Conservation (phyloP, 2,329 filamentous ascomycete genomes). For the Stemphylium beticola region DNA sequence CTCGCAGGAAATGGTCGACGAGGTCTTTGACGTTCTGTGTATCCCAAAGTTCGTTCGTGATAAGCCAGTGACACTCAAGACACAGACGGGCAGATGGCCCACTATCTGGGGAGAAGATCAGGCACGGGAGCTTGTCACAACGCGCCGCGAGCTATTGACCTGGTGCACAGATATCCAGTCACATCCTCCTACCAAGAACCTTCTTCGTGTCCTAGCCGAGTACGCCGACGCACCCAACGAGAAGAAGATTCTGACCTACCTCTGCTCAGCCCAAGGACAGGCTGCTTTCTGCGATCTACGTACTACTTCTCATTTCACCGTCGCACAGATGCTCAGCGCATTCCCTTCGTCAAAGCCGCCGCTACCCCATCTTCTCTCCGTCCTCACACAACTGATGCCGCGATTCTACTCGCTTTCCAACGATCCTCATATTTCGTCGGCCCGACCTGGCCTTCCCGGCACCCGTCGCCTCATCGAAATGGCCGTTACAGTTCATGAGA, state of each 20-base stretch:
- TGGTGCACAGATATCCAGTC: slow-evolving; percentile 97
- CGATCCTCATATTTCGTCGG: slow-evolving; percentile 82
- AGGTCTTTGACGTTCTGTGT: slow-evolving; percentile 80
- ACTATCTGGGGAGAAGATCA: slow-evolving; percentile 97
- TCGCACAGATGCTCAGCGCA: slow-evolving; percentile 84
- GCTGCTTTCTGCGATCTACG: slow-evolving; percentile 91
- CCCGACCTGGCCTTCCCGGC: slow-evolving; percentile 69
- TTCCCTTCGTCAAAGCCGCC: slow-evolving; percentile 93
- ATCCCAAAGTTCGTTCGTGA: slow-evolving; percentile 83
- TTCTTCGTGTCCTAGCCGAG: slow-evolving; percentile 86
- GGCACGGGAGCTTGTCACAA: slow-evolving; percentile 84
- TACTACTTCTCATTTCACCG: slow-evolving; percentile 81
- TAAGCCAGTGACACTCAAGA: slow-evolving; percentile 80
- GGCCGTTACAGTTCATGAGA: slow-evolving; percentile 94
- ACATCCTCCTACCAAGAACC: slow-evolving; percentile 84
- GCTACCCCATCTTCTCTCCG: slow-evolving; percentile 78
- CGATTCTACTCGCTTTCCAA: slow-evolving; percentile 98
- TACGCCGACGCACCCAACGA: slow-evolving; percentile 80
- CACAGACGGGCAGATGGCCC: slow-evolving; percentile 85
- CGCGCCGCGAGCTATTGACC: slow-evolving; percentile 86
- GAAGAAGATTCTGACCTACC: slow-evolving; percentile 84
- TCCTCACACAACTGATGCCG: slow-evolving; percentile 89
- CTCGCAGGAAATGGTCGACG: slow-evolving; percentile 75
- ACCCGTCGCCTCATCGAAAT: slow-evolving; percentile 86
- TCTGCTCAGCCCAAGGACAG: slow-evolving; percentile 89